phyloP scores from a whole-genome alignment of 768 basidiomycete species.

The Phaeotremella skinneri region DNA sequence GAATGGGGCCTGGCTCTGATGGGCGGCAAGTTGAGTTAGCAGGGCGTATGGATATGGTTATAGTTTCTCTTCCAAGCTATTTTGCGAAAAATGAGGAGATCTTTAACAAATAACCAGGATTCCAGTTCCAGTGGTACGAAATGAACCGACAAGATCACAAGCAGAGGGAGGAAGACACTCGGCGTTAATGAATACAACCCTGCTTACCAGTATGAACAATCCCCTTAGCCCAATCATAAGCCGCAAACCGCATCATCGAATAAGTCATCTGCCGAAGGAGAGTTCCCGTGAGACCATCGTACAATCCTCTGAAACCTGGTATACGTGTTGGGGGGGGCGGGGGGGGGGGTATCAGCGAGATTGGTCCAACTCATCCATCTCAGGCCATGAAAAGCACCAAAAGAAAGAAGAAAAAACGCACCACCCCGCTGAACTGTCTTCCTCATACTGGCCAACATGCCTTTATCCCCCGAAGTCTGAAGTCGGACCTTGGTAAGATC shows the following conservation, averaged over 20 bases:
- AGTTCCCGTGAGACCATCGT: constrained; percentile 82
- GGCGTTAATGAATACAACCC: too few relatives aligned
- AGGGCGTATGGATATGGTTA: not conserved
- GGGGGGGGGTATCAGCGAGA: too few relatives aligned
- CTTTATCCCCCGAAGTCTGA: constrained; percentile 87
- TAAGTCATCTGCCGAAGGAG: constrained; percentile 92
- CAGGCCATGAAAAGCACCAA: not conserved
- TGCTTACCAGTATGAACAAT: constrained; percentile 63
- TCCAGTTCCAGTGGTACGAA: too few relatives aligned
- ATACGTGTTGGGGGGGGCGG: too few relatives aligned
- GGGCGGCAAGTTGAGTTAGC: constrained; percentile 55
- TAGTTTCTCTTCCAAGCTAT: not conserved
- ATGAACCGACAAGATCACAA: too few relatives aligned
- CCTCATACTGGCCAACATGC: constrained; percentile 76
- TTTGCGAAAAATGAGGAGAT: constrained; percentile 11
- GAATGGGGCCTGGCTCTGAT: constrained; percentile 52
- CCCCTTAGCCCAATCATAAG: constrained; percentile 88
- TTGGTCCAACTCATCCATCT: too few relatives aligned
- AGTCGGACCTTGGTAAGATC: constrained; percentile 75
- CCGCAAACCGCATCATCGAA: constrained; percentile 88
- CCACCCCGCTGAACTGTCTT: constrained; percentile 82
- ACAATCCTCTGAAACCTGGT: constrained; percentile 62
- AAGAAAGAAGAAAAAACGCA: too few relatives aligned
- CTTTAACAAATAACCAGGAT: too few relatives aligned
- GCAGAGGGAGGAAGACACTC: too few relatives aligned